Evolutionary conservation across 73 alveolate genomes (phyloP).

Genomic region (Uronychia setigera): DNA sequence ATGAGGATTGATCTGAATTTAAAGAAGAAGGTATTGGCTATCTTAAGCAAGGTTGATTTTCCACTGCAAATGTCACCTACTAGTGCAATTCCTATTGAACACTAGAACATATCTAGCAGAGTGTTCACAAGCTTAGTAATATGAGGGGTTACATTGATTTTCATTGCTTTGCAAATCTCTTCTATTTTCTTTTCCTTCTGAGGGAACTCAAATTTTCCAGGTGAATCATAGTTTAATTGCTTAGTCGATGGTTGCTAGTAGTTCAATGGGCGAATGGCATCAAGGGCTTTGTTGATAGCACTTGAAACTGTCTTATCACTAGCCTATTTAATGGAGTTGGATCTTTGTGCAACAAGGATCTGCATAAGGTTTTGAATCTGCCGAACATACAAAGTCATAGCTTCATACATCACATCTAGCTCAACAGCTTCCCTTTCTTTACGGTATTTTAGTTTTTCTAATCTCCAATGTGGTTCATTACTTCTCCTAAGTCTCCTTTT

Average conservation of each 20-base stretch:
- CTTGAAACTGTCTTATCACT: too few species aligned
- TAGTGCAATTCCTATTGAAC: constrained; percentile 44
- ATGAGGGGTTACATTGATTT: not conserved
- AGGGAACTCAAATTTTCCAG: not conserved
- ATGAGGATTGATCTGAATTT: constrained; percentile 8
- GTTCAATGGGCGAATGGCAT: too few species aligned
- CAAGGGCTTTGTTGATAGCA: too few species aligned
- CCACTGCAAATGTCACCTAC: constrained; percentile 64
- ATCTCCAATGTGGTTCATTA: not conserved
- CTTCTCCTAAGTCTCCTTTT: not conserved
- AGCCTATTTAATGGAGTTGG: too few species aligned
- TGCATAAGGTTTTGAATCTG: too few species aligned
- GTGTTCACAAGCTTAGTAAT: not conserved
- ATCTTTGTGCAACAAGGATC: too few species aligned
- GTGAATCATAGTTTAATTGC: not conserved
- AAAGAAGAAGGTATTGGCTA: constrained; percentile 13
- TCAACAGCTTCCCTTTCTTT: not conserved
- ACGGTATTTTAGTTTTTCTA: not conserved
- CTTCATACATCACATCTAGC: not conserved
- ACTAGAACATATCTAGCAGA: not conserved
- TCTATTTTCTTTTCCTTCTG: not conserved
- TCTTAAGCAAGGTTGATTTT: constrained; percentile 48
- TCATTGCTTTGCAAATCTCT: not conserved
- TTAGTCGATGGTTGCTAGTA: not conserved
- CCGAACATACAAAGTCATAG: not conserved